Percentiles rank a stretch among this genome's conserved stretches.
Evolutionary conservation across 1,284 basidiomycete genomes (phyloP).

Genomic region (Trichosporon inkin): DNA sequence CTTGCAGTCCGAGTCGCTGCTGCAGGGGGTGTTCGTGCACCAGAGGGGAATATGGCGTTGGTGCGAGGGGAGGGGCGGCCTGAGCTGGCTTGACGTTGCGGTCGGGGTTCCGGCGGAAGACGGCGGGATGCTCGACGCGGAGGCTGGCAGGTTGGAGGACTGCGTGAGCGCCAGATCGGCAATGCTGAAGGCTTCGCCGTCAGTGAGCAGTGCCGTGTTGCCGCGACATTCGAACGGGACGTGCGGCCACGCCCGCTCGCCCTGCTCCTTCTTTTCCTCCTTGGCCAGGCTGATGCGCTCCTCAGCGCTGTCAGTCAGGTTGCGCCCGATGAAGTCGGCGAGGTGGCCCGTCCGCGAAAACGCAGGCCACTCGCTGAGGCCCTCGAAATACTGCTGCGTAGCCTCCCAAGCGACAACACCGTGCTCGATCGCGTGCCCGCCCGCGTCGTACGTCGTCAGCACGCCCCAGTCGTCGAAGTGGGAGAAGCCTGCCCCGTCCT

Average conservation of each 20-base stretch:
- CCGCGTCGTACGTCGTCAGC: background rate
- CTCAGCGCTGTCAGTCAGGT: background rate
- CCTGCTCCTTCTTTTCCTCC: background rate
- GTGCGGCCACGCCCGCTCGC: background rate
- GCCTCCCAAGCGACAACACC: background rate
- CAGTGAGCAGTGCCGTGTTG: too few species aligned
- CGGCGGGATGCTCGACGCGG: background rate
- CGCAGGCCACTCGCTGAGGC: background rate
- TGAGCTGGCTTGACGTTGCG: background rate
- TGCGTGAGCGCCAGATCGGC: too few species aligned
- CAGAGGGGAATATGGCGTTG: background rate
- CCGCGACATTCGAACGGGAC: background rate
- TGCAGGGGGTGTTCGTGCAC: background rate
- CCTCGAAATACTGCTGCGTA: background rate
- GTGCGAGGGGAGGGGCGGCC: background rate
- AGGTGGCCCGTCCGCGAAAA: background rate
- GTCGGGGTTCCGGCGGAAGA: background rate
- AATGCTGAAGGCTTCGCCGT: too few species aligned
- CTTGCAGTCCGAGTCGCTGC: background rate
- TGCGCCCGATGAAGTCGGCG: background rate
- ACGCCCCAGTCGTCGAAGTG: conserved; percentile 5
- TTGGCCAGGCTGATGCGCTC: background rate
- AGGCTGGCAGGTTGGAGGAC: too few species aligned
- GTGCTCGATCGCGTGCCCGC: background rate
- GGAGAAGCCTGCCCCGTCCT: background rate